Percentiles rank a stretch among this genome's conserved stretches.
Evolutionary conservation across 1,284 basidiomycete genomes (phyloP).

Genomic region (Ustilago bromivora): DNA sequence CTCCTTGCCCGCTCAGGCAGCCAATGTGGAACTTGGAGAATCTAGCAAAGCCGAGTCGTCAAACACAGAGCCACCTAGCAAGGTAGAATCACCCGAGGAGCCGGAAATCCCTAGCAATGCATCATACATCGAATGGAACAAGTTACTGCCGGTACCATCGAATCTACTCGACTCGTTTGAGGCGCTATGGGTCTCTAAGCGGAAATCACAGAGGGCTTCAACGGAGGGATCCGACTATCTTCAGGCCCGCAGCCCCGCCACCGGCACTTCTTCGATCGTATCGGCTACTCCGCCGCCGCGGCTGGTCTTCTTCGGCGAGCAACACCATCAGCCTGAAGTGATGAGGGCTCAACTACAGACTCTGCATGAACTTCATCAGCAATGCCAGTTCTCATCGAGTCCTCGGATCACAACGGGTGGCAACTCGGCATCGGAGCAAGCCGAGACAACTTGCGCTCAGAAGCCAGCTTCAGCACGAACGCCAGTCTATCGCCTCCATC

Average conservation of each 20-base stretch:
- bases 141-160: conserved; percentile 33
- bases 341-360: conserved; percentile 56
- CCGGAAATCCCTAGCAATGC: background rate
- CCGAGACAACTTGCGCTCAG: background rate
- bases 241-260: background rate
- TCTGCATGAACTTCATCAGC: conserved; percentile 36
- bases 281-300: conserved; percentile 33
- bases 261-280: background rate
- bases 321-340: conserved; percentile 61
- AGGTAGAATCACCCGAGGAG: background rate
- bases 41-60: background rate
- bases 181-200: conserved; percentile 13
- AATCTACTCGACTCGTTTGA: conserved; percentile 37
- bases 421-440: background rate
- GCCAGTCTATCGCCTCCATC: conserved; percentile 42
- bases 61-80: background rate
- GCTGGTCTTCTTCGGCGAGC: conserved; percentile 59
- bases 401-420: background rate
- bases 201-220: background rate
- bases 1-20: conserved; percentile 13
- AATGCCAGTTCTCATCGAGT: conserved; percentile 18
- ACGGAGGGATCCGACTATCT: background rate
- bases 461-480: background rate
- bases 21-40: background rate
- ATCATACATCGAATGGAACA: conserved; percentile 45